Percentiles rank a stretch among this genome's conserved stretches.
Evolutionary conservation across 306 rosid genomes (phyloP).

Genomic region (Fragaria iinumae): DNA sequence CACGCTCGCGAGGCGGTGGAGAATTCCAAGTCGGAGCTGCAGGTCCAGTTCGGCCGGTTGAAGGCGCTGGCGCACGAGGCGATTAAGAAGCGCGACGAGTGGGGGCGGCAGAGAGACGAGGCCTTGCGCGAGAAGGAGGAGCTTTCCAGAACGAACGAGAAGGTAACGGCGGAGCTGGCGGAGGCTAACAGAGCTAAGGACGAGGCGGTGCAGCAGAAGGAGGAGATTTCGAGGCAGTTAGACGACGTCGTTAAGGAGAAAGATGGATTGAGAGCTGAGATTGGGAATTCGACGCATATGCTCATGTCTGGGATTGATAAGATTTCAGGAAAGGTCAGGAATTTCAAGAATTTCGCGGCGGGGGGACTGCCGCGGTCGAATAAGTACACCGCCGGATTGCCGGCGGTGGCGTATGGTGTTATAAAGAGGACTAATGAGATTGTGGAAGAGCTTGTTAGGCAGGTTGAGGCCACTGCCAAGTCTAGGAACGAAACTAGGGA

Average conservation of each 20-base stretch:
- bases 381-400: slow-evolving; percentile 76
- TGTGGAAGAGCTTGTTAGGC: slow-evolving; percentile 78
- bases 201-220: slow-evolving; percentile 42
- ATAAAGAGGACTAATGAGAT: slow-evolving; percentile 90
- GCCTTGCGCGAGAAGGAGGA: slow-evolving; percentile 69
- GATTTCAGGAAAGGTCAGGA: slow-evolving; percentile 74
- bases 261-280: slow-evolving; percentile 62
- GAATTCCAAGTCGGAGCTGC: slow-evolving; percentile 66
- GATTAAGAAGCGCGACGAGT: slow-evolving; percentile 78
- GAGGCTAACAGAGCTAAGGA: slow-evolving; percentile 45
- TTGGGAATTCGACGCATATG: slow-evolving; percentile 92
- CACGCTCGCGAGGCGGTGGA: slow-evolving; percentile 72
- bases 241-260: slow-evolving; percentile 71
- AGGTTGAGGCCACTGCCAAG: slow-evolving; percentile 66
- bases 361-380: slow-evolving; percentile 69
- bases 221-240: slow-evolving; percentile 52
- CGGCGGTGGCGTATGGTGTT: slow-evolving; percentile 74
- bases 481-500: slow-evolving; percentile 83
- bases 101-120: slow-evolving; percentile 67
- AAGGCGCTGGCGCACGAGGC: slow-evolving; percentile 85
- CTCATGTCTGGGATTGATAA: slow-evolving; percentile 84
- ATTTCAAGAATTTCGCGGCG: slow-evolving; percentile 50
- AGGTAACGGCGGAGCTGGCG: slow-evolving; percentile 47
- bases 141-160: neutral
- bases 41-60: slow-evolving; percentile 60